Percentiles rank a stretch among this genome's conserved stretches.
Conservation (phyloP, 2,329 filamentous ascomycete species). For the Colletotrichum australisinense region DNA sequence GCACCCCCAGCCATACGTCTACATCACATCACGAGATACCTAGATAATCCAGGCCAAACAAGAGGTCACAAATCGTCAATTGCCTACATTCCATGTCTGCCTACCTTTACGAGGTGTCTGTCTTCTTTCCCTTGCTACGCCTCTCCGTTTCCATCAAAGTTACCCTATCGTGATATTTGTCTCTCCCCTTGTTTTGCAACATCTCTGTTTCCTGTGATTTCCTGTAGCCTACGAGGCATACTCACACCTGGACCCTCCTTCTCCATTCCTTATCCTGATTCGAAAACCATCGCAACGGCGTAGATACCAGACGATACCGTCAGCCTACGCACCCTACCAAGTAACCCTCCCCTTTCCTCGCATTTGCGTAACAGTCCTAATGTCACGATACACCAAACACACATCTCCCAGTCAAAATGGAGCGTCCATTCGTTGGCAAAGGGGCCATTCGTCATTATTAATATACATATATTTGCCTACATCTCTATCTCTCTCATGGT, state of each 20-base stretch:
- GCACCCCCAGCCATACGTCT: not conserved
- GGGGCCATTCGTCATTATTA: constrained; percentile 35
- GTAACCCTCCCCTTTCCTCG: no score
- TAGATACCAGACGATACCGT: no score
- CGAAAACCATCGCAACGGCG: no score
- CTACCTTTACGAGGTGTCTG: no score
- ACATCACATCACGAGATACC: not conserved
- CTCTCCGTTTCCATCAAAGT: not conserved
- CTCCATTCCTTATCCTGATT: not conserved
- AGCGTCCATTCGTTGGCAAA: not conserved
- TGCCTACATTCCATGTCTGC: no score
- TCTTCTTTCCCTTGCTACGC: not conserved
- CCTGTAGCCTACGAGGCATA: not conserved
- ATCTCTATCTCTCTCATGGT: constrained; percentile 8
- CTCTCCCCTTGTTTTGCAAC: not conserved
- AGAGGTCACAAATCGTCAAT: not conserved
- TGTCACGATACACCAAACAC: not conserved
- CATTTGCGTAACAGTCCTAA: no score
- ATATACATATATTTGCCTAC: constrained; percentile 28
- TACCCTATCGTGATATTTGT: not conserved
- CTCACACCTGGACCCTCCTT: not conserved
- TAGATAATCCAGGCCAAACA: not conserved
- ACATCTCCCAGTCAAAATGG: not conserved
- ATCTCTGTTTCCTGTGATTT: not conserved
- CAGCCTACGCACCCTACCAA: no score